Base-by-base conservation (phyloP, 2,329 filamentous ascomycete genomes). In the Apiospora aurea region DNA sequence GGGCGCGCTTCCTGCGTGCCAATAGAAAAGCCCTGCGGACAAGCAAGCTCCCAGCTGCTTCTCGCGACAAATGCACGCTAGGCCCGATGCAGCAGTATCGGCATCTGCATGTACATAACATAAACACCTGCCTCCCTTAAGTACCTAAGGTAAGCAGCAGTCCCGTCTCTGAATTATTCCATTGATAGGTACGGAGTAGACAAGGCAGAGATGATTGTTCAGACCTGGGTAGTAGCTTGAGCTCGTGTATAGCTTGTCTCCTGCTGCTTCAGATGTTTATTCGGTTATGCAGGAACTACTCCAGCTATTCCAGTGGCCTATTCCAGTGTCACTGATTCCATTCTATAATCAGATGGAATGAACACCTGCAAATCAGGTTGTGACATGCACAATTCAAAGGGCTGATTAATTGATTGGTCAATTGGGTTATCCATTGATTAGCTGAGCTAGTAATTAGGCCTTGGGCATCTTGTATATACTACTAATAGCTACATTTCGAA, bases 1-100 rank as follows among this genome's bases (percentile, higher is more conserved):
- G 70, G 76, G 76, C 75, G 70, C 73, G 68, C 46, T 70, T 70
- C 57, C 21, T 38, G 38, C 57, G 34, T 41, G 57, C 57, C 57
- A 64, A 64, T 64, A 57, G 14, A 61, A 64, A 24, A 64, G 18
- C 3, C 57, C 29, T 64, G 57, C 57, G 21, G 29, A n/a, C 57
- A 38, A 64, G 34, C 57, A 38, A 64, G 34, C 57, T 64, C 18
- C 57, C 57, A 64, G 57, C 34, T 64, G 57, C 18, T 64, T 64
- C 29, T 64, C 57, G 57, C 34, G 34, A 64, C 34, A 41, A 64
- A 41, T 64, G 34, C 21, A n/a, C 57, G 11, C 57, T 64, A 64
- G n/a, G 18, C 57, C 57, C 16, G 38, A 64, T 38, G 18, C 18
- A 18, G 34, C 18, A 64, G 18, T 64, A 64, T 61, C 29, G 26